phyloP scores from a whole-genome alignment of 164 flowering plant genomes.

The Paratinospora sagittata region DNA sequence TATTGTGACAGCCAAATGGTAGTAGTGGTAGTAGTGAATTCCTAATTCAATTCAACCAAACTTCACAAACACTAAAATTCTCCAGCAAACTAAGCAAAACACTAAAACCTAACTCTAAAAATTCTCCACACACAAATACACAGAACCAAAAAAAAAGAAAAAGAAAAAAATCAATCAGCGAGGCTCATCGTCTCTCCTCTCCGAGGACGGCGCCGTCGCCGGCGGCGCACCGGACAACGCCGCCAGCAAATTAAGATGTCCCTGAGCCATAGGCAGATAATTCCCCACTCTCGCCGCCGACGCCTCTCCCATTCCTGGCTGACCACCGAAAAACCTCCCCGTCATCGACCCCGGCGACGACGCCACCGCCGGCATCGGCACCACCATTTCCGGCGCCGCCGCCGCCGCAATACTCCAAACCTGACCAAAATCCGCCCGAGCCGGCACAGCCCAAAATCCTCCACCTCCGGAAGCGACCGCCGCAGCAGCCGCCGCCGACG shows the following conservation, averaged over 20 bases:
- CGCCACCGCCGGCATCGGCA: constrained; percentile 21
- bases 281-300: constrained; percentile 72
- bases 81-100: background rate
- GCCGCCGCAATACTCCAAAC: constrained; percentile 86
- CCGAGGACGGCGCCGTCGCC: constrained; percentile 29
- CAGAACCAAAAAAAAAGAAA: no score
- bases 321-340: constrained; percentile 30
- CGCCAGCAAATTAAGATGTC: constrained; percentile 69
- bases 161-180: constrained; percentile 20
- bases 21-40: no score
- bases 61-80: constrained; percentile 8
- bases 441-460: constrained; percentile 81
- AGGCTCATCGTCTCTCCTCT: constrained; percentile 53
- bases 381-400: constrained; percentile 50
- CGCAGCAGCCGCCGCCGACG: constrained; percentile 13
- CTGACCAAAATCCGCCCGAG: constrained; percentile 70
- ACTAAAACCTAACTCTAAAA: background rate
- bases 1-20: background rate
- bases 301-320: constrained; percentile 59
- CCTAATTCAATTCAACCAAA: constrained; percentile 4
- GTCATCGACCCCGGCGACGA: constrained; percentile 28
- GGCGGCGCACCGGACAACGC: constrained; percentile 50
- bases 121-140: constrained; percentile 1
- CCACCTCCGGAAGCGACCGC: constrained; percentile 32
- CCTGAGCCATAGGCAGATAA: constrained; percentile 53